These are phyloP conservation scores for Holtermanniella nyarrowii DNA, from an alignment of 768 basidiomycete species.

Conservation along the genomic window DNA sequence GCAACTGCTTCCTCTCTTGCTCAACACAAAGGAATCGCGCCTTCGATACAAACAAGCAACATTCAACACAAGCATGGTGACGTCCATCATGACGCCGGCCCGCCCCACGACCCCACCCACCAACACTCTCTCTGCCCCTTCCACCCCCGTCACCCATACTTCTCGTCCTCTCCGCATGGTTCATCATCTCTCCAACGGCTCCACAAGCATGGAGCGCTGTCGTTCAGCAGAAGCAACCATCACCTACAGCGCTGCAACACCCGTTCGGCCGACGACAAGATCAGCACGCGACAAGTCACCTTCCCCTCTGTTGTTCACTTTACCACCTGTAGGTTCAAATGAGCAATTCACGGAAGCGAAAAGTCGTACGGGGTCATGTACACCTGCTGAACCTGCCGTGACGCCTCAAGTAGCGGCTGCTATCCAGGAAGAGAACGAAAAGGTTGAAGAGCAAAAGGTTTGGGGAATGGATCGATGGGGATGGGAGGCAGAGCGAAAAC, in stretches of 20 bases:
- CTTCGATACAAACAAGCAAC: too few relatives aligned
- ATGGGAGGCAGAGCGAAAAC: conserved; percentile 24
- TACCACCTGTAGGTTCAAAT: conserved; percentile 6
- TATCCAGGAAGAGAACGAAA: background rate
- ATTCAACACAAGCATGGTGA: background rate
- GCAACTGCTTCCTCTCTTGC: too few relatives aligned
- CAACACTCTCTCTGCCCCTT: conserved; percentile 28
- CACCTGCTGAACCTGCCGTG: background rate
- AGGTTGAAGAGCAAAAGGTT: conserved; percentile 14
- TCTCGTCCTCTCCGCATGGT: conserved; percentile 9
- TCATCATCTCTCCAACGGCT: background rate
- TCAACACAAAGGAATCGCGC: too few relatives aligned
- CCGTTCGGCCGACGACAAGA: conserved; percentile 5
- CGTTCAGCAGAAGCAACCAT: conserved; percentile 23
- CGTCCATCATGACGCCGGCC: background rate
- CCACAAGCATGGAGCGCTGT: conserved; percentile 26
- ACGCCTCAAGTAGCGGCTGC: background rate
- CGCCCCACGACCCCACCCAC: background rate
- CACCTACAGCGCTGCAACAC: background rate
- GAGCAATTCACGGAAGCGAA: conserved; percentile 5
- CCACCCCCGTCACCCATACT: conserved; percentile 28
- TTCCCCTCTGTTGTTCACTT: conserved; percentile 17
- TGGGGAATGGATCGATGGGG: conserved; percentile 38
- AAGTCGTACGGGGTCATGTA: conserved; percentile 13
- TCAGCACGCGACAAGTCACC: conserved; percentile 22